Percentiles rank a stretch among this genome's conserved stretches.
These are phyloP conservation scores for Magnaporthiopsis incrustans DNA, from an alignment of 2,329 filamentous ascomycete genomes.

Conservation along the genomic window DNA sequence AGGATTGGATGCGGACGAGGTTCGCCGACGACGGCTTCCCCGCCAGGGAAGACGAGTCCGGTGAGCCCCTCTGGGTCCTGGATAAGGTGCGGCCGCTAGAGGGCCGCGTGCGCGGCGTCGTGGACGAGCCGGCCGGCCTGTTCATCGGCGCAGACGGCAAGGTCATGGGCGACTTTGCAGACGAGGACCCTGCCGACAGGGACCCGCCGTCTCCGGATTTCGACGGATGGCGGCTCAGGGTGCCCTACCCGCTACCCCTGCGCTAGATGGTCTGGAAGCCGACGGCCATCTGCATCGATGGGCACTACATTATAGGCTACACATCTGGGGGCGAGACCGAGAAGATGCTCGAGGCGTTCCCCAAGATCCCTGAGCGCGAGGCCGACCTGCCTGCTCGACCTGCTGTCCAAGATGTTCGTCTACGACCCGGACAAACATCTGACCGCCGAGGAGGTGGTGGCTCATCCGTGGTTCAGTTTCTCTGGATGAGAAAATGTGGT, in stretches of 20 bases:
- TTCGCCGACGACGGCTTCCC: conserved; percentile 14
- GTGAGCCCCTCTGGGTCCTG: conserved; percentile 3
- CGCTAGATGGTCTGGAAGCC: conserved; percentile 12
- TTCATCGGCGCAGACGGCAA: conserved; percentile 10
- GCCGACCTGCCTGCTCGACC: conserved; percentile 14
- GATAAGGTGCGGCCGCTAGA: conserved; percentile 10
- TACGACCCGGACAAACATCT: conserved; percentile 14
- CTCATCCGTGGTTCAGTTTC: conserved; percentile 10
- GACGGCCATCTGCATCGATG: conserved; percentile 12
- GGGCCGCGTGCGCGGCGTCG: conserved; percentile 10
- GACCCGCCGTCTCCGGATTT: background rate
- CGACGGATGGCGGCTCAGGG: background rate
- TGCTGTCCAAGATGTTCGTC: conserved; percentile 16
- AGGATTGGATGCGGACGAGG: conserved; percentile 11
- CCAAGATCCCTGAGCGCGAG: conserved; percentile 14
- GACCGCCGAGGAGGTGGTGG: conserved; percentile 9
- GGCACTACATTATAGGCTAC: conserved; percentile 7
- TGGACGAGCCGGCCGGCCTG: conserved; percentile 12
- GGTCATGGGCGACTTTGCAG: too few relatives aligned
- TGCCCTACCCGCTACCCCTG: conserved; percentile 10
- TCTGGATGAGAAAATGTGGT: background rate
- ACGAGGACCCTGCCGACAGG: conserved; percentile 3
- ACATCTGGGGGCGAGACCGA: conserved; percentile 13
- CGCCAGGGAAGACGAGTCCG: conserved; percentile 2
- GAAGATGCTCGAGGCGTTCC: conserved; percentile 12